phyloP scores from a whole-genome alignment of 345 rosid genomes.

The Trapa bicornis region DNA sequence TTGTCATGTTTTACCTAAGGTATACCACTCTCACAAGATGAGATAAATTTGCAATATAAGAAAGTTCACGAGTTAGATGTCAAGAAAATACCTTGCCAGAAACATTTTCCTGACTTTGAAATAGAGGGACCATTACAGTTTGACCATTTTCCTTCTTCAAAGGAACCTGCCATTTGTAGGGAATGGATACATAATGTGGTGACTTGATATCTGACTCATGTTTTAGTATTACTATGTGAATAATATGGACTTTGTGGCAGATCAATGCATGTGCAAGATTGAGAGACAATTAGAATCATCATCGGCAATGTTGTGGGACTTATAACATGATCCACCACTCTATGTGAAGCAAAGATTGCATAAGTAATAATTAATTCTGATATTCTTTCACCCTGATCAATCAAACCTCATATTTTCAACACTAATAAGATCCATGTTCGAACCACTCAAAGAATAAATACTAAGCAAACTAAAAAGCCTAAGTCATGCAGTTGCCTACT shows the following conservation, averaged over 20 bases:
- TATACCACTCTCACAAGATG: neutral
- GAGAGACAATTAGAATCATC: neutral
- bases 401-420: neutral
- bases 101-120: constrained; percentile 91
- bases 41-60: neutral
- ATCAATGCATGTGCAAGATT: too few species aligned
- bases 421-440: neutral
- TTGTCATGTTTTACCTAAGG: neutral
- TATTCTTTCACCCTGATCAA: neutral
- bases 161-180: constrained; percentile 43
- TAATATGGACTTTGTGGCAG: too few species aligned
- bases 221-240: too few species aligned
- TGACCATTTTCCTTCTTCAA: constrained; percentile 95
- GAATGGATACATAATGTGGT: neutral
- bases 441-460: neutral
- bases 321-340: neutral
- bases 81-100: constrained; percentile 54
- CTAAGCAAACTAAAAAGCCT: neutral
- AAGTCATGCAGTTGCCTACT: neutral
- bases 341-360: neutral
- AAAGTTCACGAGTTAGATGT: neutral
- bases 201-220: neutral
- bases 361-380: neutral
- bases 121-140: constrained; percentile 62
- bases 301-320: neutral